phyloP scores from a whole-genome alignment of 2,329 filamentous ascomycete genomes.

The Fusarium heterosporum region DNA sequence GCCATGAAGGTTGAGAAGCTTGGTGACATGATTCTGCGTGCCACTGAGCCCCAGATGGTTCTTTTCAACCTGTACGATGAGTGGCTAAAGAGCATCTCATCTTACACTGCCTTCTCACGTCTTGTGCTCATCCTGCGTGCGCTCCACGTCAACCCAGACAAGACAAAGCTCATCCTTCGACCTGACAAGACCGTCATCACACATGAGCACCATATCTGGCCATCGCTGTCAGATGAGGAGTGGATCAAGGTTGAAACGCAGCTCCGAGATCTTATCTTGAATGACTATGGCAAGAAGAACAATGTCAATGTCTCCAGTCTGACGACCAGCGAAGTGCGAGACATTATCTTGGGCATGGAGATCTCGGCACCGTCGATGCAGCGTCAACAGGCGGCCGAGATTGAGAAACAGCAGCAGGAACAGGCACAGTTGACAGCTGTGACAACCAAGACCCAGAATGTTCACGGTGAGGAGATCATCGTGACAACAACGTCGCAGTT shows the following conservation, averaged over 20 bases:
- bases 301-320: constrained; percentile 98
- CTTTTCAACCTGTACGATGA: constrained; percentile 99
- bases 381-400: constrained; percentile 96
- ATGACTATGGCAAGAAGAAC: constrained; percentile 99
- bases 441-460: constrained; percentile 97
- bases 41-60: constrained; percentile 99
- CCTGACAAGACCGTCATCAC: constrained; percentile 99
- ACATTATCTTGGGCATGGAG: constrained; percentile 99
- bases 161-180: constrained; percentile 93
- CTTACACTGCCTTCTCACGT: constrained; percentile 97
- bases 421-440: constrained; percentile 96
- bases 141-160: constrained; percentile 97
- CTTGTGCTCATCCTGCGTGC: constrained; percentile 93
- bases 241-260: constrained; percentile 99
- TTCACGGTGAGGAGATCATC: constrained; percentile 96
- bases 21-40: constrained; percentile 97
- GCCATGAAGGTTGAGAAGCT: constrained; percentile 99
- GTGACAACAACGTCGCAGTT: constrained; percentile 98
- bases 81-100: constrained; percentile 98
- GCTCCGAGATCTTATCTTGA: constrained; percentile 92
- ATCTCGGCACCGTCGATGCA: constrained; percentile 98
- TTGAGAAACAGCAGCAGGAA: constrained; percentile 98
- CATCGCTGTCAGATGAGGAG: constrained; percentile 90
- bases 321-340: constrained; percentile 95
- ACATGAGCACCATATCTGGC: constrained; percentile 99